Percentiles rank a stretch among this genome's conserved stretches.
These are phyloP conservation scores for Arabidopsis arenosa DNA, from an alignment of 345 rosid species.

Conservation along the genomic window DNA sequence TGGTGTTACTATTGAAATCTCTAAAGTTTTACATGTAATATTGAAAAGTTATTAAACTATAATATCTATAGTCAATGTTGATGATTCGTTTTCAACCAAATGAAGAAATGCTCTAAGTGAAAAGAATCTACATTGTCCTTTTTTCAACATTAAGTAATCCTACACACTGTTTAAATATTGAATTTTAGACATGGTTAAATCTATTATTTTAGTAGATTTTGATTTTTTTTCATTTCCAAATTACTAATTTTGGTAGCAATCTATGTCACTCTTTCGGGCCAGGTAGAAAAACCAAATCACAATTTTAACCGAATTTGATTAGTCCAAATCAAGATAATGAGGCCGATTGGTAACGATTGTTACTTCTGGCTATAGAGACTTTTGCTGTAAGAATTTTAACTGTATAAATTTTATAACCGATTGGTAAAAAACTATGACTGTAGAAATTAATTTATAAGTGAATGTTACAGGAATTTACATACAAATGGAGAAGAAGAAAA, in stretches of 20 bases:
- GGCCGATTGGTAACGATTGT: no score
- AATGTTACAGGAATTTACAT: no score
- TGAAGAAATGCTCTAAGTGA: slow-evolving; percentile 6
- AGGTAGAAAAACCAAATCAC: not conserved
- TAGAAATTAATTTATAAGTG: no score
- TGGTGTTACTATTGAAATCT: not conserved
- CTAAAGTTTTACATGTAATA: not conserved
- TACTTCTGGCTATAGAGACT: no score
- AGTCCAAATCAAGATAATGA: not conserved
- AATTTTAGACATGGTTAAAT: not conserved
- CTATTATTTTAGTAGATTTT: no score
- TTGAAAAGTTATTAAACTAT: not conserved
- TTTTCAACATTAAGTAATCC: not conserved
- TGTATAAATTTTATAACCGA: no score
- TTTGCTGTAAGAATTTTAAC: no score
- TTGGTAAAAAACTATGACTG: no score
- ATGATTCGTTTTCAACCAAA: not conserved
- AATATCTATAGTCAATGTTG: not conserved
- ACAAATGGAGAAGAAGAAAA: no score
- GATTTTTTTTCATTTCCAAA: no score
- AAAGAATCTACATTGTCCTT: not conserved
- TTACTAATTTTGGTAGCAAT: not conserved
- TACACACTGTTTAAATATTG: not conserved
- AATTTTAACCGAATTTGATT: not conserved
- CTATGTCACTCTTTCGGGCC: not conserved